phyloP scores from a whole-genome alignment of 805 yeast species.

The Blastobotrys americana region DNA sequence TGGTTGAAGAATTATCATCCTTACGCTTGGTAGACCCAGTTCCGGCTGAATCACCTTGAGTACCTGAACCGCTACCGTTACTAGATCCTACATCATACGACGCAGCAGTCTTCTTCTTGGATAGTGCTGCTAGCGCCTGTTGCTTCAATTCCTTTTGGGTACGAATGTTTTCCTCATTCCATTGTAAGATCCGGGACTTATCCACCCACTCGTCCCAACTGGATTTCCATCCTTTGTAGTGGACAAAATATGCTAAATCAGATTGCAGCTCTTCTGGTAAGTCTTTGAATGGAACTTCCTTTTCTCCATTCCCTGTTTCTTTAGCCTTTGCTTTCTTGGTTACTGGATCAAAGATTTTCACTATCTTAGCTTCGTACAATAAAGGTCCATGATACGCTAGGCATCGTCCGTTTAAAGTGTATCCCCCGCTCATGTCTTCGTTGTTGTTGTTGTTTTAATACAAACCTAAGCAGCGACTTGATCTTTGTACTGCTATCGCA shows the following conservation, averaged over 20 bases:
- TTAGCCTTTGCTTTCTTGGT: conserved; percentile 12
- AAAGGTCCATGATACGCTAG: conserved; percentile 88
- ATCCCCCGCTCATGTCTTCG: too few species aligned
- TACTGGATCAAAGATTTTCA: conserved; percentile 54
- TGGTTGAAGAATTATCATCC: conserved; percentile 11
- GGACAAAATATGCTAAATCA: conserved; percentile 55
- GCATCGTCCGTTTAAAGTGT: conserved; percentile 33
- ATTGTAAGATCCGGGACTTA: conserved; percentile 56
- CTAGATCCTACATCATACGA: conserved; percentile 12
- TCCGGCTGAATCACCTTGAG: conserved; percentile 7
- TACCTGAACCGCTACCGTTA: neutral
- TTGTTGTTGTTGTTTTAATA: too few species aligned
- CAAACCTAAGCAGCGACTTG: too few species aligned
- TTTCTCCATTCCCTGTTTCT: conserved; percentile 14
- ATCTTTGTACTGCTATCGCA: too few species aligned
- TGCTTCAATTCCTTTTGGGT: conserved; percentile 54
- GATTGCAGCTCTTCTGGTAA: conserved; percentile 34
- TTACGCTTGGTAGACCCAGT: conserved; percentile 15
- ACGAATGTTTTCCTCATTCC: conserved; percentile 59
- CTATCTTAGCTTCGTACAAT: conserved; percentile 78
- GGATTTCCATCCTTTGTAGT: conserved; percentile 91
- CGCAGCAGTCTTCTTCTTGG: conserved; percentile 8
- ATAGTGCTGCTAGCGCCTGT: conserved; percentile 36
- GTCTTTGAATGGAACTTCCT: conserved; percentile 20
- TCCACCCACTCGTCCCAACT: conserved; percentile 98